Conservation (phyloP, 768 basidiomycete genomes). For the Kwoniella europaea region DNA sequence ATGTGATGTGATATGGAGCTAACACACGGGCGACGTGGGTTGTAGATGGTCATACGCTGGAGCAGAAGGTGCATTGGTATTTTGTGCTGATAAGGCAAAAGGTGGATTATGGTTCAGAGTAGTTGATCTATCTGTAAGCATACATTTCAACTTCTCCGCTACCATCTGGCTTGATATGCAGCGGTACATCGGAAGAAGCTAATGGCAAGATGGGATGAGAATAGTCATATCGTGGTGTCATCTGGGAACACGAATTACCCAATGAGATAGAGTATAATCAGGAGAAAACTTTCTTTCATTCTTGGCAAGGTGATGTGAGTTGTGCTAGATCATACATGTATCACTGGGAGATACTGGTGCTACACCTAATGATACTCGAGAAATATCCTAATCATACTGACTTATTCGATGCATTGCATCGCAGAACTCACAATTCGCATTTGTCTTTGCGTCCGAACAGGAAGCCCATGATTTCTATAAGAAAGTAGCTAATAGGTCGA, state of each 20-base stretch:
- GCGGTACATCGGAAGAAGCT: background rate
- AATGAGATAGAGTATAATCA: slow-evolving; percentile 76
- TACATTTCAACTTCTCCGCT: background rate
- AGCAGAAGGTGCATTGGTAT: slow-evolving; percentile 80
- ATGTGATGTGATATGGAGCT: background rate
- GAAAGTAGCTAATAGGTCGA: slow-evolving; percentile 72
- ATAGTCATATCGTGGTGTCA: slow-evolving; percentile 77
- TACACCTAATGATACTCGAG: background rate
- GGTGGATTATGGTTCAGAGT: slow-evolving; percentile 72
- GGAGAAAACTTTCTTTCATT: slow-evolving; percentile 89
- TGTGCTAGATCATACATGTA: background rate
- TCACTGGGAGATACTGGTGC: too few species aligned
- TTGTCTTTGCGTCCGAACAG: slow-evolving; percentile 83
- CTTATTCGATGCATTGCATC: background rate
- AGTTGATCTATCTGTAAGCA: slow-evolving; percentile 69
- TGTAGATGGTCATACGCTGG: slow-evolving; percentile 84
- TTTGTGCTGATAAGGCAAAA: slow-evolving; percentile 68
- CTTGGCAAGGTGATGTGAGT: slow-evolving; percentile 89
- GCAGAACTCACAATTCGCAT: slow-evolving; percentile 86
- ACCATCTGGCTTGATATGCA: background rate
- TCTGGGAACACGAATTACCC: slow-evolving; percentile 94
- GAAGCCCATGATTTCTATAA: slow-evolving; percentile 87
- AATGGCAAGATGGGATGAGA: background rate
- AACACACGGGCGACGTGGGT: background rate
- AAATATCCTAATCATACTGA: background rate